Conservation (phyloP, 148 eudicot genomes). For the Diospyros lotus region DNA sequence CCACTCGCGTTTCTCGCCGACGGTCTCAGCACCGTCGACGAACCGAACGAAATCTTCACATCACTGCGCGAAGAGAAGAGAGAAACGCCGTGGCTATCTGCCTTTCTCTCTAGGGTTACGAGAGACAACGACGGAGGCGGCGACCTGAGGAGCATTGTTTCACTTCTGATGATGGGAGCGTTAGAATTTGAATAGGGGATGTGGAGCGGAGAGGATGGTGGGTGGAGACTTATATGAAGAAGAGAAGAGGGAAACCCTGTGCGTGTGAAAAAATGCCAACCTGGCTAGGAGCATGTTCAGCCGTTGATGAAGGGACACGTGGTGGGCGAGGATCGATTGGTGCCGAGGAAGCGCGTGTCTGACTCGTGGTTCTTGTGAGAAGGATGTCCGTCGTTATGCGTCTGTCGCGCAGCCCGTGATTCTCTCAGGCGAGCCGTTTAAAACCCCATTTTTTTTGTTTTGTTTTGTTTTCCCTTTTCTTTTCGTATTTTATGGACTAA, state of each 20-base stretch:
- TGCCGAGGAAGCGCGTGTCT: not conserved
- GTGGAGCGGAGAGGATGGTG: not conserved
- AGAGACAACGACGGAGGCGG: not conserved
- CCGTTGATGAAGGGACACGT: not conserved
- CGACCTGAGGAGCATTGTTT: not conserved
- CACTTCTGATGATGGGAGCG: not conserved
- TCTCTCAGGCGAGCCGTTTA: not conserved
- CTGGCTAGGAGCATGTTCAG: not conserved
- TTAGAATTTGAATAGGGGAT: not conserved
- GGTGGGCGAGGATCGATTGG: not conserved
- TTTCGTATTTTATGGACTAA: no score
- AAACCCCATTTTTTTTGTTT: no score
- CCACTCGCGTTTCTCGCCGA: not conserved
- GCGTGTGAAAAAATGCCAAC: not conserved
- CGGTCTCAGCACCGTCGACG: not conserved
- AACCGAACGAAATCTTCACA: not conserved
- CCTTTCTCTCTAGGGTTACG: not conserved
- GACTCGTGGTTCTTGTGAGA: conserved; percentile 4
- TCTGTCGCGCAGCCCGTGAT: not conserved
- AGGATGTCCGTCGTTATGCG: not conserved
- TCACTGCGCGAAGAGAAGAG: not conserved
- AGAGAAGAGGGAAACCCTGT: not conserved
- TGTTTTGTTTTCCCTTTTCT: no score
- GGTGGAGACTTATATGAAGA: not conserved
- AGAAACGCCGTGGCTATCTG: not conserved